A percentile compares a stretch with the other conserved stretches of the same genome.
Conservation (phyloP, 2,329 filamentous ascomycete species). For the Cordyceps tenuipes region DNA sequence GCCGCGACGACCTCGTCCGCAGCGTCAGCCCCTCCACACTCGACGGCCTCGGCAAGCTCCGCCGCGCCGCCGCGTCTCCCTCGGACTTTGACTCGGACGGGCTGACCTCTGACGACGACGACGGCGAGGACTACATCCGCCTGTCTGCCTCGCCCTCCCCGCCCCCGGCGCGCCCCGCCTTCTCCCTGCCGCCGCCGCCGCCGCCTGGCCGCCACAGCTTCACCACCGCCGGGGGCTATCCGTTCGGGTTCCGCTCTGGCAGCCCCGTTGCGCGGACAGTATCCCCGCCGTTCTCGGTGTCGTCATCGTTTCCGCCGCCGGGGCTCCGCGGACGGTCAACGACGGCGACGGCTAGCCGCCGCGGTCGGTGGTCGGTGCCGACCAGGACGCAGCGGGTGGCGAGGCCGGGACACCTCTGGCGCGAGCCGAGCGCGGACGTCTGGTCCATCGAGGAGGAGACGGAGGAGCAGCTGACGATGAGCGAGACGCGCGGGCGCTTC, state of each 20-base stretch:
- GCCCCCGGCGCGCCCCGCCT: slow-evolving; percentile 22
- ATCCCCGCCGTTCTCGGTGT: background rate
- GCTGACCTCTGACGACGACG: slow-evolving; percentile 37
- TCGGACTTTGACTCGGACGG: slow-evolving; percentile 34
- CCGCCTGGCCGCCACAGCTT: slow-evolving; percentile 24
- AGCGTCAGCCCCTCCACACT: slow-evolving; percentile 51
- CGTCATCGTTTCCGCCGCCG: slow-evolving; percentile 20
- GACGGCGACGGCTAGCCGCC: background rate
- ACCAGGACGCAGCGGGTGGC: slow-evolving; percentile 17
- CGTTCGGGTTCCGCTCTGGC: slow-evolving; percentile 23
- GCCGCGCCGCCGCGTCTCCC: slow-evolving; percentile 19
- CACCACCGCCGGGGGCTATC: slow-evolving; percentile 22
- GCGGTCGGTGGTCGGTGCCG: slow-evolving; percentile 1
- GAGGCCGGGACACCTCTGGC: slow-evolving; percentile 39
- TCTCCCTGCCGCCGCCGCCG: background rate
- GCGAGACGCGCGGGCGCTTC: slow-evolving; percentile 30
- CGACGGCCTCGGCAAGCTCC: slow-evolving; percentile 37
- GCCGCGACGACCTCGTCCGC: slow-evolving; percentile 35
- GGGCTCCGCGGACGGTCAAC: slow-evolving; percentile 21
- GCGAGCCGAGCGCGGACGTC: slow-evolving; percentile 50
- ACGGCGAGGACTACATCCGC: slow-evolving; percentile 41
- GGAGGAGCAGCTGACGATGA: slow-evolving; percentile 42
- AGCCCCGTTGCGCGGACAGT: slow-evolving; percentile 18
- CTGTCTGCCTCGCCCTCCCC: slow-evolving; percentile 34
- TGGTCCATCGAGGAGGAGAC: slow-evolving; percentile 54